Evolutionary conservation across 495 filamentous ascomycete genomes (phyloP).

Genomic region (Aspergillus incahuasiensis): DNA sequence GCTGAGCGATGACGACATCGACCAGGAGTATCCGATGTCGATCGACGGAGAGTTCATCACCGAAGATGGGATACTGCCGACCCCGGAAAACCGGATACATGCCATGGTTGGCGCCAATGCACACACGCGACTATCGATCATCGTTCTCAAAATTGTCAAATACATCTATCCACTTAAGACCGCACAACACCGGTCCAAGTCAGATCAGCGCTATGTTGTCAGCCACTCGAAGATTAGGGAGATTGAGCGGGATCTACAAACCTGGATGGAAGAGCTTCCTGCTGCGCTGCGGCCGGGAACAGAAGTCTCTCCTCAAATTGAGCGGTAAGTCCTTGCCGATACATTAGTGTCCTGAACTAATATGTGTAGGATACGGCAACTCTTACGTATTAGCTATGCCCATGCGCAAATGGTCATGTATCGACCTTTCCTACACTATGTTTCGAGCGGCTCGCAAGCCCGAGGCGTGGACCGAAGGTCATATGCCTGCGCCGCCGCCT

Average conservation of each 20-base stretch:
- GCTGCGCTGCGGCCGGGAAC: constrained; percentile 67
- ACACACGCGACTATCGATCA: constrained; percentile 70
- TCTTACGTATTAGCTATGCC: constrained; percentile 80
- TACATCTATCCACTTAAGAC: constrained; percentile 87
- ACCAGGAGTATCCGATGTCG: constrained; percentile 79
- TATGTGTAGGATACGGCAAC: constrained; percentile 65
- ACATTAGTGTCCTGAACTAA: background rate
- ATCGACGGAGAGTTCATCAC: constrained; percentile 94
- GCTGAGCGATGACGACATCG: constrained; percentile 83
- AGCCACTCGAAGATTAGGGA: constrained; percentile 85
- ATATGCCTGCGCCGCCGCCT: constrained; percentile 89
- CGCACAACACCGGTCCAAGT: constrained; percentile 44
- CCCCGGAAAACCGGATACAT: constrained; percentile 70
- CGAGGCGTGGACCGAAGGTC: constrained; percentile 77
- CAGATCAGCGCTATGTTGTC: constrained; percentile 71
- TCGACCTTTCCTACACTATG: constrained; percentile 91
- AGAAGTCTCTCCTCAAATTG: constrained; percentile 66
- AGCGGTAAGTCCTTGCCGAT: constrained; percentile 55
- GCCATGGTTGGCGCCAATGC: constrained; percentile 79
- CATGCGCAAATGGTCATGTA: constrained; percentile 96
- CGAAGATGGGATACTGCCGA: constrained; percentile 62
- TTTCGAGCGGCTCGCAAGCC: constrained; percentile 63
- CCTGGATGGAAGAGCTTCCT: constrained; percentile 79
- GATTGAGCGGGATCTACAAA: constrained; percentile 78
- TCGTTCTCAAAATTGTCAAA: constrained; percentile 80